Conservation (phyloP, 768 basidiomycete species). For the Gloeostereum incarnatum region DNA sequence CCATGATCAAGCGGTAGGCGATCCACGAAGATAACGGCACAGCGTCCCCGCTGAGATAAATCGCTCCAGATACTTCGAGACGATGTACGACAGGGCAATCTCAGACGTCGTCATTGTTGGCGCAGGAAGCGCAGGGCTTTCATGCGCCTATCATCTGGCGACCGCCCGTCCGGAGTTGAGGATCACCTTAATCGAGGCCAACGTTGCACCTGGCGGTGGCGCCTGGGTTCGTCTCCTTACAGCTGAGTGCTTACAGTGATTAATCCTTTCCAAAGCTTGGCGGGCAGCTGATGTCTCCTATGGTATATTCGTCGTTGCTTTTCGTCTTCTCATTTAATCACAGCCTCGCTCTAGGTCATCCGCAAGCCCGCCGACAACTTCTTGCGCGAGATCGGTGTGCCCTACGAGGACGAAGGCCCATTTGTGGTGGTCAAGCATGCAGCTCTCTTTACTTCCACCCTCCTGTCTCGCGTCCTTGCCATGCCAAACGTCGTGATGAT, state of each 20-base stretch:
- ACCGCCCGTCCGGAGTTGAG: constrained; percentile 58
- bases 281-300: constrained; percentile 71
- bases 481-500: constrained; percentile 66
- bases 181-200: constrained; percentile 30
- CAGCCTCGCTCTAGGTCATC: constrained; percentile 38
- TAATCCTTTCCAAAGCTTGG: no score
- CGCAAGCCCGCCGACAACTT: constrained; percentile 72
- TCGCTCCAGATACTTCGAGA: constrained; percentile 53
- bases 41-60: not conserved
- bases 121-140: constrained; percentile 60
- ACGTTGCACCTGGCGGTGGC: constrained; percentile 71
- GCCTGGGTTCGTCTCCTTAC: no score
- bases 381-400: constrained; percentile 58
- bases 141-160: constrained; percentile 67
- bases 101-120: constrained; percentile 76
- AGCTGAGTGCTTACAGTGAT: no score
- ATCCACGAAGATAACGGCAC: not conserved
- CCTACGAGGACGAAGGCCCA: constrained; percentile 69
- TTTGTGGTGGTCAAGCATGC: constrained; percentile 81
- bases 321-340: not conserved
- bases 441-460: constrained; percentile 71
- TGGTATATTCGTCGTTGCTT: constrained; percentile 30
- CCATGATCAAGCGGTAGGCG: constrained; percentile 64
- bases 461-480: constrained; percentile 61
- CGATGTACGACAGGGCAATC: constrained; percentile 64